Evolutionary conservation across 1,139 yeast species (phyloP), one percentile per base, ranked within the genome.

Genomic region (Kodamaea alishanica): DNA sequence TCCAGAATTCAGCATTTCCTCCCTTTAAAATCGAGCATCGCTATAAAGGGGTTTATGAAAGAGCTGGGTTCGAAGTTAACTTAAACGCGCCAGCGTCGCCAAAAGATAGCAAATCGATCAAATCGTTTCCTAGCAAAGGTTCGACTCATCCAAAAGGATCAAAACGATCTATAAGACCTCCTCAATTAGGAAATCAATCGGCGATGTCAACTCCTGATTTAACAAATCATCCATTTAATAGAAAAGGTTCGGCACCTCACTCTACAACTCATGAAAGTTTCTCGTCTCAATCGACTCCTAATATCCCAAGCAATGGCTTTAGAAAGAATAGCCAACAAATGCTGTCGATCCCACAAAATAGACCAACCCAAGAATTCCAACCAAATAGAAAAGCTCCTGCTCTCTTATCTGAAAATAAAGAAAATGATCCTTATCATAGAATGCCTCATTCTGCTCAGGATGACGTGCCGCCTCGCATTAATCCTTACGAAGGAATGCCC

Each of bases 21-120:
- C 76, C 80, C 0, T 61, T 80, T 48, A 77, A 76, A 45, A 67
- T 75, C 2, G 74, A 73, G 33, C 77, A 72, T 37, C 61, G 77
- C 29, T 79, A 77, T 54, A 68, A 67, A 48, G 81, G 84, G 1
- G 85, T 79, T 5, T 73, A 79, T 47, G 85, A 80, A 55, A 59
- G 84, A 48, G 85, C 85, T 0, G 86, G 86, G 0, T 80, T 80
- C 48, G 84, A 79, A 33, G 76, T 77, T 26, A 67, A 67, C 46
- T 51, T 54, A 41, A 33, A 31, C 32, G 39, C 34, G 28, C 30
- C 26, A 22, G 23, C 31, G 15, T 41, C 37, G 33, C 40, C 43
- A n/a, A 41, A 37, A n/a, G 53, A 45, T 22, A 39, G 34, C 37
- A 43, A 42, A 23, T 47, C 50, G 7, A 27, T 46, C 25, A 32